These are phyloP conservation scores for Spiromastix sp. DNA, from an alignment of 2,329 filamentous ascomycete genomes.

Conservation along the genomic window DNA sequence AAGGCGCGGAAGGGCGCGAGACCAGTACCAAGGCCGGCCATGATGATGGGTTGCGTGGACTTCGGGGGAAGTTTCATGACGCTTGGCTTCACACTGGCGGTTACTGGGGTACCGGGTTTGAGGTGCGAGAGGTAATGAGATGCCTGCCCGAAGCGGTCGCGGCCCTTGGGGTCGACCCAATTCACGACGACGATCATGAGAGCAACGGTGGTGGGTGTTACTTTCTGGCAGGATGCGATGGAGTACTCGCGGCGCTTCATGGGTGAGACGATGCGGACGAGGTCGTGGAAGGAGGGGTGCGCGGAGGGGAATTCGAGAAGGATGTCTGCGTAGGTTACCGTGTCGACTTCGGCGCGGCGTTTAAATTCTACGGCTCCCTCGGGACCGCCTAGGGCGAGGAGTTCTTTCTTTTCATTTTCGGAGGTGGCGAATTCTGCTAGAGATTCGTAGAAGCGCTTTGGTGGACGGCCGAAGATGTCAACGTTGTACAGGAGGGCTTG, in stretches of 20 bases:
- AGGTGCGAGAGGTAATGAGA: conserved; percentile 79
- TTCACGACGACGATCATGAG: conserved; percentile 96
- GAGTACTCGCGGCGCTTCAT: conserved; percentile 97
- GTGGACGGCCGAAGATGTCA: conserved; percentile 92
- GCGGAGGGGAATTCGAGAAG: conserved; percentile 84
- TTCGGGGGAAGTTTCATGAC: conserved; percentile 95
- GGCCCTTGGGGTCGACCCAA: conserved; percentile 83
- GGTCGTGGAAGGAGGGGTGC: conserved; percentile 77
- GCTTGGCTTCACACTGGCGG: conserved; percentile 90
- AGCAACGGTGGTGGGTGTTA: conserved; percentile 78
- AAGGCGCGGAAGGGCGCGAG: conserved; percentile 99
- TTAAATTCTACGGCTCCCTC: conserved; percentile 88
- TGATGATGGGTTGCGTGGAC: conserved; percentile 88
- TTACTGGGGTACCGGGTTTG: conserved; percentile 66
- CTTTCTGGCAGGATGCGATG: conserved; percentile 95
- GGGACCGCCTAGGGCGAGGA: conserved; percentile 63
- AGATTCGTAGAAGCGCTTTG: conserved; percentile 95
- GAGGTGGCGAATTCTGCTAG: conserved; percentile 79
- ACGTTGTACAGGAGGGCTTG: conserved; percentile 86
- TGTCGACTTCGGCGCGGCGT: conserved; percentile 81
- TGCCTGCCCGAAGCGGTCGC: conserved; percentile 84
- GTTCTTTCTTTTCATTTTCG: conserved; percentile 68
- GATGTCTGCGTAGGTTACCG: conserved; percentile 80
- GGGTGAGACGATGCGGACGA: conserved; percentile 75
- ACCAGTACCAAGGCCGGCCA: conserved; percentile 97